Base-by-base conservation (phyloP, 2,329 filamentous ascomycete genomes). In the Colletotrichum sp. region DNA sequence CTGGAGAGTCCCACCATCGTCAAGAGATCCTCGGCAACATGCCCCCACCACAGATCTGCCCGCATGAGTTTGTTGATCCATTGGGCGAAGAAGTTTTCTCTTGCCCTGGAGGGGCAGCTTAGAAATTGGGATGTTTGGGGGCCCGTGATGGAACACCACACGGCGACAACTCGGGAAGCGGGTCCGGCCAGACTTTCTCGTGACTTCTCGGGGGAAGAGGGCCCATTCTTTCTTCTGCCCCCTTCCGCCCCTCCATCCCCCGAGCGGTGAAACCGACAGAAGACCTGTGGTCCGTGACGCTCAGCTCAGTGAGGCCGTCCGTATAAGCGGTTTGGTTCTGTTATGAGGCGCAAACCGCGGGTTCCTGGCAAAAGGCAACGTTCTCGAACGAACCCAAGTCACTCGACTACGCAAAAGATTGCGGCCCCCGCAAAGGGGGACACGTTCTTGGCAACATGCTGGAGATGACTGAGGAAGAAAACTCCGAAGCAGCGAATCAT, bases 91-190 rank as follows among this genome's bases (percentile, higher is more conserved):
- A 73, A 61, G 43, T 73, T 75, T 72, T 55, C 52, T 18, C 16
- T 38, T 21, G 32, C 38, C 6, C 4, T 36, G 10, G 32, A 56
- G 32, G 69, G 26, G 21, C 55, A 26, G 73, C 55, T 73, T 68
- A 68, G 56, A 58, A 72, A 73, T 75, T 52, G 43, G 10, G 10
- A 52, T 1, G 43, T 13, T 52, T 34, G 62, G 62, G 56, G 67
- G 55, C 26, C 43, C 63, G 21, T 55, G 58, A n/a, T 62, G 24
- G 67, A 16, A 30, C 34, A 36, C 24, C 12, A 52, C n/a, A 73
- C 73, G 73, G 73, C 63, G 73, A 75, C 69, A 75, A 63, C 63
- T 75, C 73, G 69, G 73, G 56, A 63, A 67, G 73, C 55, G 73
- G 69, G 73, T 68, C 73, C 24, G 21, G 61, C 30, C 18, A 30